These are phyloP conservation scores for Aspergillus nomiae DNA, from an alignment of 2,329 filamentous ascomycete genomes.

Conservation along the genomic window DNA sequence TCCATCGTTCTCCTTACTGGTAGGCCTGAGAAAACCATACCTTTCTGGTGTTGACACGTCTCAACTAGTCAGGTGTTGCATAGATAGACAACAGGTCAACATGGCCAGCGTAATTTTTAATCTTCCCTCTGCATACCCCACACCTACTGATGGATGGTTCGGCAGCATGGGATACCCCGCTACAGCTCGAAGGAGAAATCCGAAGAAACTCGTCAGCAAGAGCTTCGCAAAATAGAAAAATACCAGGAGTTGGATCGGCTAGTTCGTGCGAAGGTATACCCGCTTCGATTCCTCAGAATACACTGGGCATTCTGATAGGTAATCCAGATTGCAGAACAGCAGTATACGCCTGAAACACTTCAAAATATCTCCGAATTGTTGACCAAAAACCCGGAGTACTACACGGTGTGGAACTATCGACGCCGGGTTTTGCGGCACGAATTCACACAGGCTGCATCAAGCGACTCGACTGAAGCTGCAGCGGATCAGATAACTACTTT, in stretches of 20 bases:
- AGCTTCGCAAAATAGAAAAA: conserved; percentile 72
- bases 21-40: background rate
- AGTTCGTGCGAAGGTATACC: conserved; percentile 65
- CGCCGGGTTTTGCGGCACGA: conserved; percentile 69
- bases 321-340: conserved; percentile 39
- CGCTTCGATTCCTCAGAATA: background rate
- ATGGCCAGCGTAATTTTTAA: conserved; percentile 36
- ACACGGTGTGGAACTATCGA: conserved; percentile 57
- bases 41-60: background rate
- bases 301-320: conserved; percentile 14
- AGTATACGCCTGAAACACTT: conserved; percentile 46
- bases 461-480: conserved; percentile 36
- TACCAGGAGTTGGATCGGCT: conserved; percentile 72
- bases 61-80: background rate
- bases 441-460: conserved; percentile 42
- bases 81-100: conserved; percentile 6
- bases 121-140: background rate
- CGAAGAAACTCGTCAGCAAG: conserved; percentile 70
- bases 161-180: conserved; percentile 82
- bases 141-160: conserved; percentile 25
- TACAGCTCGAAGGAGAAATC: conserved; percentile 62
- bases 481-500: conserved; percentile 51
- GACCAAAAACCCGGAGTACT: conserved; percentile 51
- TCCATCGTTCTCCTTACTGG: background rate
- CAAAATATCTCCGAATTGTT: conserved; percentile 47